A percentile compares a stretch with the other conserved stretches of the same genome.
Conservation (phyloP, 306 rosid species). For the Bauhinia variegata region DNA sequence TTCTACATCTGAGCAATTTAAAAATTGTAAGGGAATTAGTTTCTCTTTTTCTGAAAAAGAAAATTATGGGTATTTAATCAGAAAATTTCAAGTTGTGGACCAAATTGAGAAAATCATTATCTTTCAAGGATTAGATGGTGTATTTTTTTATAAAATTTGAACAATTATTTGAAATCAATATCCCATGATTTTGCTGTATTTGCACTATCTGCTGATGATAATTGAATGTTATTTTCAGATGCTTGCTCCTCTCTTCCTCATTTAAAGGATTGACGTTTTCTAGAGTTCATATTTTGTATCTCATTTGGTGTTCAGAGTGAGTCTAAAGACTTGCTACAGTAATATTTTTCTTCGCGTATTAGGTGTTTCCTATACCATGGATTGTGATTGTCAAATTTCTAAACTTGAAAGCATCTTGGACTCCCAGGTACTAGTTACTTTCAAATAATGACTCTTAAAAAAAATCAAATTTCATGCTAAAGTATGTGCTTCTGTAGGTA, state of each 20-base stretch:
- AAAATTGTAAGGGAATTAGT: too few relatives aligned
- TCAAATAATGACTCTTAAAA: slow-evolving; percentile 9
- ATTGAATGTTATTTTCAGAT: not conserved
- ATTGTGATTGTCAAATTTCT: slow-evolving; percentile 73
- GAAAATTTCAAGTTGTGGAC: too few relatives aligned
- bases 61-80: too few relatives aligned
- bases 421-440: slow-evolving; percentile 59
- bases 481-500: slow-evolving; percentile 51
- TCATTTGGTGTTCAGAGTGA: slow-evolving; percentile 8
- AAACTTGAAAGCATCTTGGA: slow-evolving; percentile 82
- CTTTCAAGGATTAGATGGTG: too few relatives aligned
- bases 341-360: slow-evolving; percentile 25
- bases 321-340: slow-evolving; percentile 6
- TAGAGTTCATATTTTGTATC: slow-evolving; percentile 16
- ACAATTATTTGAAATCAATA: not conserved
- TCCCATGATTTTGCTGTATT: not conserved
- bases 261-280: slow-evolving; percentile 3
- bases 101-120: too few relatives aligned
- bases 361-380: slow-evolving; percentile 73
- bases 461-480: slow-evolving; percentile 10
- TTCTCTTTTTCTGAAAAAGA: too few relatives aligned
- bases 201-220: slow-evolving; percentile 8
- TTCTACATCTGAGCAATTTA: too few relatives aligned
- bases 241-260: slow-evolving; percentile 10
- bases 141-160: not conserved